Base-by-base conservation (phyloP, 371 early-diverging fungal genomes). In the Mortierella sp. region DNA sequence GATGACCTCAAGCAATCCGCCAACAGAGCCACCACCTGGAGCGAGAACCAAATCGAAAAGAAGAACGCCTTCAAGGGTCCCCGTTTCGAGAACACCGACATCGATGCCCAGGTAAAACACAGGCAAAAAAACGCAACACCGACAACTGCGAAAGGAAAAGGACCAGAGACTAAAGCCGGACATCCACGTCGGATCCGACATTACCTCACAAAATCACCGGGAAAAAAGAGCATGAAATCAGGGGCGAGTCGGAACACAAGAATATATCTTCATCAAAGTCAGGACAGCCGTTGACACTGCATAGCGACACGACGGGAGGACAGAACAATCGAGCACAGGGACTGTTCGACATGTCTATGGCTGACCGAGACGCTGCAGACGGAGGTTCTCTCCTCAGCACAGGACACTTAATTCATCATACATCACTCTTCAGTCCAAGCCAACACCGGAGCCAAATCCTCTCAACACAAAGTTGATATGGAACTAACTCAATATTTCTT, bases 81-180 rank as follows among this genome's bases (percentile, higher is more conserved):
- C 76, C 94, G 97, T 76, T 98, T 98, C 87, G 96, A 97, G 79
- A 97, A 98, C 87, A 94, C 91, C n/a, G 94, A 96, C 78, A 82
- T 97, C 55, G 90, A 88, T 46, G 91, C 93, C 43, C 98, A 96
- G 92, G 97, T 96, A 91, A 67, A 57, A 64, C 31, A 37, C 40
- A 55, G 70, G 16, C 53, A 43, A 5, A 46, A 61, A 1, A 24
- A 5, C 55, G 34, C 5, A 5, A 28, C 34, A 19, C 34, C 61
- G 16, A 16, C 19, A 70, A 72, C 55, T 21, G 11, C 34, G 28
- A 50, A 16, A 26, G 43, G 8, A 44, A 67, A 19, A 34, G 16
- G 44, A 64, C 11, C 16, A 3, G 50, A 50, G 13, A 1, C 50
- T 16, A 37, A 67, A 24, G 4, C 24, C 24, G 24, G 67, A 40